These are phyloP conservation scores for Juncus effusus DNA, from an alignment of 176 grass and related monocot species.

Conservation along the genomic window DNA sequence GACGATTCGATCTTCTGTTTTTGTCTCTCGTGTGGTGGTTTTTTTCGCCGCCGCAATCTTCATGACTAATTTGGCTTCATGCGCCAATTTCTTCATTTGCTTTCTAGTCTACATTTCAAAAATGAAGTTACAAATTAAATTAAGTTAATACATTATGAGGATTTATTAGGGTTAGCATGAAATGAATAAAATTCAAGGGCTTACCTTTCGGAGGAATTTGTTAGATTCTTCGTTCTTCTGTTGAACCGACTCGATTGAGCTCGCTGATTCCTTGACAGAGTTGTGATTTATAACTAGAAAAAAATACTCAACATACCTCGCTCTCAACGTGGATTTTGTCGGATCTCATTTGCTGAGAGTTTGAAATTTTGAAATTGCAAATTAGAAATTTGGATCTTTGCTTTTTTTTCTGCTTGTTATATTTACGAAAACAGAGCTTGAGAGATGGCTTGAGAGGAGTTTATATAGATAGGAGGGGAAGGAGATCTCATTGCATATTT, in stretches of 20 bases:
- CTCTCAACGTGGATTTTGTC: slow-evolving; percentile 23
- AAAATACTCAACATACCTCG: slow-evolving; percentile 12
- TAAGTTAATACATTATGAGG: not conserved
- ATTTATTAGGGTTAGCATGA: not conserved
- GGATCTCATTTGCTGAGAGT: slow-evolving; percentile 26
- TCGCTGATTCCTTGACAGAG: no score
- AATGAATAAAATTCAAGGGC: not conserved
- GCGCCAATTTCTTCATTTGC: slow-evolving; percentile 23
- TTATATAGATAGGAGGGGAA: not conserved
- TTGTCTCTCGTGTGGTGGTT: not conserved
- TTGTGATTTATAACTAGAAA: not conserved
- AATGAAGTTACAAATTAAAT: not conserved
- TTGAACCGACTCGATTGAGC: no score
- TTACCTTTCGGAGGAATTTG: not conserved
- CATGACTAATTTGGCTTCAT: slow-evolving; percentile 19
- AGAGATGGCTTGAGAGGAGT: not conserved
- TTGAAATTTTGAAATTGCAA: slow-evolving; percentile 25
- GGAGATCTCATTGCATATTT: not conserved
- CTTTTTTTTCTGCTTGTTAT: not conserved
- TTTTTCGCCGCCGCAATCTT: slow-evolving; percentile 20
- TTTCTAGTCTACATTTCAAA: slow-evolving; percentile 12
- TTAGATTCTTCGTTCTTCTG: no score
- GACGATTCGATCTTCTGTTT: not conserved
- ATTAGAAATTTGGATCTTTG: not conserved
- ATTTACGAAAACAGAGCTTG: not conserved